Evolutionary conservation across 2,329 filamentous ascomycete species (phyloP), one percentile per base, ranked within the genome.

Genomic region (Colletotrichum siamense): DNA sequence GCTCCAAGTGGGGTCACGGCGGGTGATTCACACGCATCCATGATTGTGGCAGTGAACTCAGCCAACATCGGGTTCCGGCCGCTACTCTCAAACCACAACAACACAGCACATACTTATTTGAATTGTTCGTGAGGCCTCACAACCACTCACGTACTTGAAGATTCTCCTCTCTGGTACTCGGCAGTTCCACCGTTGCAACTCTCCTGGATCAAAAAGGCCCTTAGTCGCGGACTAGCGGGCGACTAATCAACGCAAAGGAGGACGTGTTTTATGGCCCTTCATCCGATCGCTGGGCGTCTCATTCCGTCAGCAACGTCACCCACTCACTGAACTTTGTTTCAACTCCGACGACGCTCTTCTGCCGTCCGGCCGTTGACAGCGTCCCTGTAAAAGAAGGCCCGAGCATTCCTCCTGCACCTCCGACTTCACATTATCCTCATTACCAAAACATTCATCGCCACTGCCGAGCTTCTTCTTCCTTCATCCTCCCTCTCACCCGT

Each of bases 341-440:
- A 73, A 76, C 70, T 22, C 57, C 70, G 64, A 74, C 70, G 64
- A 76, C 64, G 55, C 44, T 65, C 32, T 52, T 73, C 49, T 57
- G 69, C 63, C 44, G 69, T 73, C 73, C 73, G 73, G 70, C 71
- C 74, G 74, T 76, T 76, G 70, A 67, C 70, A 76, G 66, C 65
- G 59, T 74, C 64, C 71, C 73, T 68, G 59, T 52, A 67, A 61
- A 36, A 64, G 44, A 44, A 69, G 74, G 74, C 39, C 74, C 74
- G 65, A 76, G 70, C 74, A 76, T 68, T 34, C 26, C 71, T 39
- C 28, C 26, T 36, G 32, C 57, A 57, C 64, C 39, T 76, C 28
- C 32, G 59, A 69, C 70, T 68, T 39, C 57, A 76, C 65, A 28
- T 57, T 44, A 59, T n/a, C 39, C 24, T 55, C 49, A 39, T 62